A percentile compares a stretch with the other conserved stretches of the same genome.
Evolutionary conservation across 1,284 basidiomycete genomes (phyloP).

Genomic region (Ceratobasidium theobromae): DNA sequence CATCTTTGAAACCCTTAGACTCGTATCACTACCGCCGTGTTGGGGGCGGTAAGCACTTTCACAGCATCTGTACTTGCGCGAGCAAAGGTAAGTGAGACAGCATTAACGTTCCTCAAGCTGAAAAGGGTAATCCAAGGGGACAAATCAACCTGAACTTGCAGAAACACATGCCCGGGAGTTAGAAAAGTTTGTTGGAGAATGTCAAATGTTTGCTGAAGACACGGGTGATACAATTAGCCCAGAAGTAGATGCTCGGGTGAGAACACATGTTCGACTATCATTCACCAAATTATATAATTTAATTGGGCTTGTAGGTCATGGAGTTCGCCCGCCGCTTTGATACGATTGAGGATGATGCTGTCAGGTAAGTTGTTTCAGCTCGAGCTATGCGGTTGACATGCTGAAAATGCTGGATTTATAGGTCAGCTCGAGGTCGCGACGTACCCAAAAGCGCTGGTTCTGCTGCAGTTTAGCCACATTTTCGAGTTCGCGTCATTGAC

Average conservation of each 20-base stretch:
- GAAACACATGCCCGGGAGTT: slow-evolving; percentile 11
- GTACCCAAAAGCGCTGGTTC: not conserved
- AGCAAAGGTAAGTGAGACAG: slow-evolving; percentile 11
- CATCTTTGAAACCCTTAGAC: not conserved
- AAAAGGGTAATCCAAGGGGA: slow-evolving; percentile 14
- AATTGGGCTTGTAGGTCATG: not conserved
- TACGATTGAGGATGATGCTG: slow-evolving; percentile 13
- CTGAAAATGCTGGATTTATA: not conserved
- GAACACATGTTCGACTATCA: not conserved
- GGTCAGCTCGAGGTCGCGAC: not conserved
- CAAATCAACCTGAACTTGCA: slow-evolving; percentile 24
- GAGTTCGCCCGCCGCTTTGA: slow-evolving; percentile 17
- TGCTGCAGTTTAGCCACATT: too few relatives aligned
- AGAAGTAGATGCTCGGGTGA: slow-evolving; percentile 10
- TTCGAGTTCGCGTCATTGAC: too few relatives aligned
- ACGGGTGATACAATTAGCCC: not conserved
- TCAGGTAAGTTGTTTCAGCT: not conserved
- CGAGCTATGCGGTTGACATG: not conserved
- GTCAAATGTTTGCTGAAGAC: slow-evolving; percentile 17
- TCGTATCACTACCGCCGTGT: slow-evolving; percentile 3
- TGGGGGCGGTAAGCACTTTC: slow-evolving; percentile 15
- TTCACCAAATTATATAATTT: not conserved
- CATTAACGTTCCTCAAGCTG: not conserved
- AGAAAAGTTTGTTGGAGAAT: slow-evolving; percentile 18
- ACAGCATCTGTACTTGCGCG: slow-evolving; percentile 8